A percentile compares a stretch with the other conserved stretches of the same genome.
These are phyloP conservation scores for Telfairia occidentalis DNA, from an alignment of 331 rosid genomes.

Conservation along the genomic window DNA sequence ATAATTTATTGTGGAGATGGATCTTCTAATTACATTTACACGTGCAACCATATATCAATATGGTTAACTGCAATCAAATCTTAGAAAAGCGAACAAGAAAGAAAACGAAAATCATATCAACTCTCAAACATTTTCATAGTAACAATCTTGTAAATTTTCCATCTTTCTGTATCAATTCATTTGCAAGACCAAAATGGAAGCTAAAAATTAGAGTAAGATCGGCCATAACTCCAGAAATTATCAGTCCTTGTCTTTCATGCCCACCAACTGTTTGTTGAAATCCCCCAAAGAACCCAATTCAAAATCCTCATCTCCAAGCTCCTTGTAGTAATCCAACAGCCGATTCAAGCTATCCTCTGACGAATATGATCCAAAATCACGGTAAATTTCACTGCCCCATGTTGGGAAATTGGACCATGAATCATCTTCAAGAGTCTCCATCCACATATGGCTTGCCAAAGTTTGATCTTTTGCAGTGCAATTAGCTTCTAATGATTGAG, in stretches of 20 bases:
- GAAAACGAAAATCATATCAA: neutral
- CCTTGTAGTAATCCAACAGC: conserved; percentile 8
- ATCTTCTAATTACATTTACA: neutral
- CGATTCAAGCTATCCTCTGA: conserved; percentile 1
- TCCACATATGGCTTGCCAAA: neutral
- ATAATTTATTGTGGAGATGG: neutral
- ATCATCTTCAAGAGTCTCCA: neutral
- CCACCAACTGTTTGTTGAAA: conserved; percentile 1
- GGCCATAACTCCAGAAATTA: too few species aligned
- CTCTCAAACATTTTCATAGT: neutral
- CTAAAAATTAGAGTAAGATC: neutral
- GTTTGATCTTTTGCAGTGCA: neutral
- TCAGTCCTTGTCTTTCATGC: neutral
- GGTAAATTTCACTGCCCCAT: neutral
- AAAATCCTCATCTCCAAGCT: conserved; percentile 2
- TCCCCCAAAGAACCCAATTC: conserved; percentile 1
- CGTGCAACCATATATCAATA: neutral
- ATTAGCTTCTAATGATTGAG: neutral
- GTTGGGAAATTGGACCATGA: neutral
- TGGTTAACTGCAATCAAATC: neutral
- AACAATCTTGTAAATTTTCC: neutral
- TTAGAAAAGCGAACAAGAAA: neutral
- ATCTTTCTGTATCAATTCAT: neutral
- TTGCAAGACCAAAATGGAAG: neutral
- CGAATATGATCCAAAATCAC: neutral